These are phyloP conservation scores for Fusarium praegraminearum DNA, from an alignment of 2,329 filamentous ascomycete genomes.

Conservation along the genomic window DNA sequence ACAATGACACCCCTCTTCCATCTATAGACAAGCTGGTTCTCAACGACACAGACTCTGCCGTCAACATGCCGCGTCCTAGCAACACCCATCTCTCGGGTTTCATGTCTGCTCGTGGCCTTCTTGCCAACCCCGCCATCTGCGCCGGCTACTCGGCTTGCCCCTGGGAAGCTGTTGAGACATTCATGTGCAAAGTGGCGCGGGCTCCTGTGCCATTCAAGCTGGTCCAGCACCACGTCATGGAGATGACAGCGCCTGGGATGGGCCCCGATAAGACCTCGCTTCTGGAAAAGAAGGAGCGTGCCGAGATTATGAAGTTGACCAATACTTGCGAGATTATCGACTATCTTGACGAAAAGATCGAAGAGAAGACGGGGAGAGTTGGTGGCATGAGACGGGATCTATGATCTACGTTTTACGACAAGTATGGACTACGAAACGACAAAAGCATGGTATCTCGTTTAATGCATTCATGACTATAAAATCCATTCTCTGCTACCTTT, in stretches of 20 bases:
- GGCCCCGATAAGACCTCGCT: conserved; percentile 64
- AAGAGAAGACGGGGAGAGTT: conserved; percentile 50
- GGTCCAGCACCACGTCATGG: conserved; percentile 72
- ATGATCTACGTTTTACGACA: conserved; percentile 36
- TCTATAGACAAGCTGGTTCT: conserved; percentile 49
- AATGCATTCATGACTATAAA: conserved; percentile 38
- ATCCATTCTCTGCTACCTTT: conserved; percentile 16
- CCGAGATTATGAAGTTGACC: conserved; percentile 60
- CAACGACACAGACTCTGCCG: conserved; percentile 31
- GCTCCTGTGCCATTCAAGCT: conserved; percentile 73
- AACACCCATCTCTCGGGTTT: conserved; percentile 69
- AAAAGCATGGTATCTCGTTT: conserved; percentile 44
- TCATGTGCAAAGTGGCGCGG: conserved; percentile 69
- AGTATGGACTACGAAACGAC: not conserved
- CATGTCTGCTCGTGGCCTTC: conserved; percentile 77
- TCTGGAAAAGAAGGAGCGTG: conserved; percentile 68
- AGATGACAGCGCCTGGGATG: conserved; percentile 73
- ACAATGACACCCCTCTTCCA: conserved; percentile 35
- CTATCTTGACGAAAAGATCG: conserved; percentile 66
- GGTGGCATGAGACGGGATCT: conserved; percentile 52
- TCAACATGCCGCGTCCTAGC: conserved; percentile 48
- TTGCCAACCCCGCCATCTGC: conserved; percentile 76
- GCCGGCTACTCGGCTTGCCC: conserved; percentile 67
- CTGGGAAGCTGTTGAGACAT: conserved; percentile 72
- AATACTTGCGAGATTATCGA: conserved; percentile 71